Evolutionary conservation across 2,329 filamentous ascomycete genomes (phyloP).

Genomic region (Venturia nashicola): DNA sequence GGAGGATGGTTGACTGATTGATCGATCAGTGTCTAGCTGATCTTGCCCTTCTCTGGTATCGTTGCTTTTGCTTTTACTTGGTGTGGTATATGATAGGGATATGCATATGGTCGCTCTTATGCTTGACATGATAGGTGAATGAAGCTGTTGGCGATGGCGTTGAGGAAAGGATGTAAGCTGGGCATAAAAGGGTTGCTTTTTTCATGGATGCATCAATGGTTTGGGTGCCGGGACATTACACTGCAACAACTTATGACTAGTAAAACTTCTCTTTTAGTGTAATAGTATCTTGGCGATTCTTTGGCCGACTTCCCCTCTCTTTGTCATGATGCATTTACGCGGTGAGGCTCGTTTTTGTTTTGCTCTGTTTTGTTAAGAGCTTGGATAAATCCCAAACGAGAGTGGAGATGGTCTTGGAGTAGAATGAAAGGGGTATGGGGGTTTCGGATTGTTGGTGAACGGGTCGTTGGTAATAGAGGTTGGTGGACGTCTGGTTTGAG

Average conservation of each 20-base stretch:
- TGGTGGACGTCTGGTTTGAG: too few relatives aligned
- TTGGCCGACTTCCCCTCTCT: not conserved
- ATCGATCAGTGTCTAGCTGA: not conserved
- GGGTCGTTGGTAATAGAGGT: too few relatives aligned
- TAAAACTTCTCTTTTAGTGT: not conserved
- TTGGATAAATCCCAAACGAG: too few relatives aligned
- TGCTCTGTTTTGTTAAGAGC: too few relatives aligned
- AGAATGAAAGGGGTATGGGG: too few relatives aligned
- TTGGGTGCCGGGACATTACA: not conserved
- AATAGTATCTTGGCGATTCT: not conserved
- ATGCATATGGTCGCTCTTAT: not conserved
- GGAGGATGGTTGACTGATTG: conserved; percentile 62
- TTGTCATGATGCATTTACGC: not conserved
- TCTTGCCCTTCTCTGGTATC: not conserved
- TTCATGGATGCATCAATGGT: not conserved
- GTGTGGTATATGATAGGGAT: not conserved
- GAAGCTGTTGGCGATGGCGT: not conserved
- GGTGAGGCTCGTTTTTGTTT: too few relatives aligned
- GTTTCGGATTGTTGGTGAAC: too few relatives aligned
- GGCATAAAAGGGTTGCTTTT: not conserved
- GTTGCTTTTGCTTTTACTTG: not conserved
- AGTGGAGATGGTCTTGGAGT: too few relatives aligned
- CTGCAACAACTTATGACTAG: not conserved
- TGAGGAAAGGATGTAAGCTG: not conserved
- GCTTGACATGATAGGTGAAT: not conserved